Base-by-base conservation (phyloP, 495 filamentous ascomycete species). In the Penicillium dipodomyicola region DNA sequence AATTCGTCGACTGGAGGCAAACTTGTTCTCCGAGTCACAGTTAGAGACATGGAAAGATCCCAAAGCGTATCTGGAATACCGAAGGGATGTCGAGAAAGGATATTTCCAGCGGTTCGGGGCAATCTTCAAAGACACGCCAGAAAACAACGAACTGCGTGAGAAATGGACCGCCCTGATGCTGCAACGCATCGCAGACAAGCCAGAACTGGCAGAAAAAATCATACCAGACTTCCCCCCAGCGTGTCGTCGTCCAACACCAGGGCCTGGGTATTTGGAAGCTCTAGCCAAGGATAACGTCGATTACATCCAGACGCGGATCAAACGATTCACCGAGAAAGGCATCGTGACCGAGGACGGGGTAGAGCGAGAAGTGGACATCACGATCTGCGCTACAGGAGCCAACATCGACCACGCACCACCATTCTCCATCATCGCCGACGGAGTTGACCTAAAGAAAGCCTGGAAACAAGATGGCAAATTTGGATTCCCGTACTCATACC, bases 251-350 rank as follows among this genome's bases (percentile, higher is more conserved):
- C 74, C 89, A 0, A 91, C 88, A 0, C 87, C 87, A 0, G 88
- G 87, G 0, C 84, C 84, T 7, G 86, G 85, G 0, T 91, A 90
- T 64, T 80, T 91, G 17, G 87, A 90, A 59, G 81, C 87, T 14
- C 68, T 91, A 44, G 71, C 78, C 2, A 76, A 86, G 65, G 74
- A 80, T 19, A 89, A 91, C 55, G 84, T 86, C 27, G 70, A 75
- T 51, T 84, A 84, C 57, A 81, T 88, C 62, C 72, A 72, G 44
- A 77, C 74, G 0, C 74, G 67, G 20, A 90, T 90, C 65, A 61
- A 76, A 44, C 67, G 70, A 8, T 82, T 89, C 62, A 86, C 82
- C 0, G 71, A 72, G 29, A 82, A 70, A 1, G 83, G 82, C 5
- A 80, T 87, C 56, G 67, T 80, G 32, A 82, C 83, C 0, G 67